Evolutionary conservation across 2,329 filamentous ascomycete genomes (phyloP), one percentile per base, ranked within the genome.

Genomic region (Diplodia seriata): DNA sequence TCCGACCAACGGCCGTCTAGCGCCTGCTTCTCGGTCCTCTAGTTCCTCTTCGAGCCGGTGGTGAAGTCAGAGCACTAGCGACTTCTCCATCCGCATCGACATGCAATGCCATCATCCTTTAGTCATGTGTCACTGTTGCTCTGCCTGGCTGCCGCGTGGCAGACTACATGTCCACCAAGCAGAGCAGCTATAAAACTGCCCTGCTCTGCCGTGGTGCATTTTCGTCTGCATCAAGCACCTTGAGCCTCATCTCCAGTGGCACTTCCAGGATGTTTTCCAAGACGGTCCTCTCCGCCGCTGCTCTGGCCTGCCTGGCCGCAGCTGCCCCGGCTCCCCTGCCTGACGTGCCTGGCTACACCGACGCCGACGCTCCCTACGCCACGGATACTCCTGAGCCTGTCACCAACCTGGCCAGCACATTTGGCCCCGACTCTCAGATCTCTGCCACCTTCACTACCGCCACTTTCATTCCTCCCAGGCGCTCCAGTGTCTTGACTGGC

Each of bases 401-500:
- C 33, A 49, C 47, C 23, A 6, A 26, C 47, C 69, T 81, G 5
- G 80, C 82, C 43, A 78, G 77, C 29, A 75, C 74, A 54, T 84
- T 85, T 68, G 81, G 81, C 7, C 74, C 76, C 14, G 78, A 81
- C 71, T 83, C 81, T 56, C 76, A 79, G 64, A 73, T 84, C 59
- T 7, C 74, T 74, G 49, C 76, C 73, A 68, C 72, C 43, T 11
- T 69, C 69, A 68, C 77, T 56, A 72, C 74, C 53, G 49, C 76
- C 49, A 72, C 77, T 53, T 76, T 78, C 57, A 80, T 76, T 40
- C 78, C 76, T 43, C 80, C 85, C 4, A 78, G 83, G 68, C 74
- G 82, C 64, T 85, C 82, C 71, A 80, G 80, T 55, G 77, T 83
- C 67, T 77, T 84, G 15, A 86, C 84, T 47, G 85, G 90, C 36